Evolutionary conservation across 495 filamentous ascomycete genomes (phyloP).

Genomic region (Talaromyces trachyspermus): DNA sequence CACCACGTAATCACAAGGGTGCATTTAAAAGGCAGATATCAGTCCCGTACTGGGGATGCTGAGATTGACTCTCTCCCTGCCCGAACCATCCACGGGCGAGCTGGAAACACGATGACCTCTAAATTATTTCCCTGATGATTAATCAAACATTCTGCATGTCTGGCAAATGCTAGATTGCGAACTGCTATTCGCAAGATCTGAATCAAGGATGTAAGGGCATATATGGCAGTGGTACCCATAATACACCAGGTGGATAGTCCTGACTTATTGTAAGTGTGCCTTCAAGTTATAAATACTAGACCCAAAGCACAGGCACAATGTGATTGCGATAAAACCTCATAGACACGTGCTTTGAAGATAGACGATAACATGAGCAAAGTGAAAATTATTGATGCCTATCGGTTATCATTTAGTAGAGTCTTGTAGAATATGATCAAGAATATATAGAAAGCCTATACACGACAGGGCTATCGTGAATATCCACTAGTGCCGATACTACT

Average conservation of each 20-base stretch:
- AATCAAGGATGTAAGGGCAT: neutral
- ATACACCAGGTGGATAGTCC: neutral
- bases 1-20: constrained; percentile 29
- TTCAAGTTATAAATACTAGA: constrained; percentile 8
- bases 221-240: neutral
- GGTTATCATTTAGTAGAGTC: neutral
- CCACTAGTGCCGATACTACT: neutral
- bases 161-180: neutral
- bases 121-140: neutral
- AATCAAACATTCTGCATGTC: neutral
- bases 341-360: constrained; percentile 13
- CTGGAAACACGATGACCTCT: constrained; percentile 14
- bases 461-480: neutral
- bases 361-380: constrained; percentile 12
- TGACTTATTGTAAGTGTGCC: constrained; percentile 8
- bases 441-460: constrained; percentile 10
- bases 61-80: constrained; percentile 25
- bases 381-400: neutral
- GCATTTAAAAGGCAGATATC: constrained; percentile 19
- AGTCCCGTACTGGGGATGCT: constrained; percentile 17
- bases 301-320: constrained; percentile 14
- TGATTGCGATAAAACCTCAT: constrained; percentile 16
- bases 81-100: constrained; percentile 18
- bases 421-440: constrained; percentile 3
- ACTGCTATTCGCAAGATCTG: neutral